Percentiles rank a stretch among this genome's conserved stretches.
phyloP scores from a whole-genome alignment of 345 rosid species.

The Aegle marmelos region DNA sequence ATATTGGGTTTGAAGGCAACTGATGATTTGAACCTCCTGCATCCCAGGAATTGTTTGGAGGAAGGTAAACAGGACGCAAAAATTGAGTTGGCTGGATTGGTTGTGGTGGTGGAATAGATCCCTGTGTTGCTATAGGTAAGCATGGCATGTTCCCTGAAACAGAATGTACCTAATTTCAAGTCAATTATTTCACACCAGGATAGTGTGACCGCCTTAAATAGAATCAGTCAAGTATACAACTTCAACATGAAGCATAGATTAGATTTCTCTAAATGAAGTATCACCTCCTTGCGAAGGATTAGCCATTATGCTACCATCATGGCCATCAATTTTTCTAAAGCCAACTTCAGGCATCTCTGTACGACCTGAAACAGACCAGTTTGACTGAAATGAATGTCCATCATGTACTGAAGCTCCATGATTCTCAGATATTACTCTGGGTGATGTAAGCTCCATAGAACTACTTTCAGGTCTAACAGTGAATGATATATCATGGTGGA shows the following conservation, averaged over 20 bases:
- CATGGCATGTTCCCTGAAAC: slow-evolving; percentile 57
- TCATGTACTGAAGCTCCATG: slow-evolving; percentile 39
- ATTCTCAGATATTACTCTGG: slow-evolving; percentile 51
- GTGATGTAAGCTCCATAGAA: slow-evolving; percentile 70
- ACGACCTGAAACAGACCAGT: slow-evolving; percentile 48
- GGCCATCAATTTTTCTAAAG: slow-evolving; percentile 24
- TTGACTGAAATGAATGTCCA: slow-evolving; percentile 49
- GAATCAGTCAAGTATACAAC: slow-evolving; percentile 18
- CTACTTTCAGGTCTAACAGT: slow-evolving; percentile 52
- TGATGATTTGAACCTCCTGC: slow-evolving; percentile 56
- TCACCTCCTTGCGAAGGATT: slow-evolving; percentile 60
- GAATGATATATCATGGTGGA: slow-evolving; percentile 39
- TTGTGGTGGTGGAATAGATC: slow-evolving; percentile 62
- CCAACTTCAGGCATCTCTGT: slow-evolving; percentile 36
- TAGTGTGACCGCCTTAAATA: slow-evolving; percentile 34
- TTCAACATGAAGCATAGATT: not conserved
- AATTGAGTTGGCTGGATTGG: slow-evolving; percentile 69
- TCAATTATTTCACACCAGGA: slow-evolving; percentile 30
- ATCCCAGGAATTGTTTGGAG: slow-evolving; percentile 80
- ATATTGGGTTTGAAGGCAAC: slow-evolving; percentile 46
- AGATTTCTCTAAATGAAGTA: not conserved
- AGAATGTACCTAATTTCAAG: slow-evolving; percentile 38
- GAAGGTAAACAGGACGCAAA: slow-evolving; percentile 60
- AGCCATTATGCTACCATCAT: slow-evolving; percentile 19
- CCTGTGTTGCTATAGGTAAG: slow-evolving; percentile 49